Conservation (phyloP, 495 filamentous ascomycete genomes). For the Daldinia caldariorum region DNA sequence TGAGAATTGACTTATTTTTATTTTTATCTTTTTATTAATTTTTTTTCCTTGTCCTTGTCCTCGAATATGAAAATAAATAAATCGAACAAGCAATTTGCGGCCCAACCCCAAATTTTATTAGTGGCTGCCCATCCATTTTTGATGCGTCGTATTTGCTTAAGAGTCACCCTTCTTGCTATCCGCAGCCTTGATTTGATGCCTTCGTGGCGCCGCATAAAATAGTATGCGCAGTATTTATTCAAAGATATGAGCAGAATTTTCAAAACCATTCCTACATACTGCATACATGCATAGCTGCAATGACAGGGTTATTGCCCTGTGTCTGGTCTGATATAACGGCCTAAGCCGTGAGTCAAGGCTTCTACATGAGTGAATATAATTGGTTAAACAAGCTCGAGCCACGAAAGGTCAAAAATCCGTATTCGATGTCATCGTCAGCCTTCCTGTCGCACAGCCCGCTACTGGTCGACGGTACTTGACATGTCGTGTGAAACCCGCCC, state of each 20-base stretch:
- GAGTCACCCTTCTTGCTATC: slow-evolving; percentile 15
- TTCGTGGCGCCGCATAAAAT: slow-evolving; percentile 21
- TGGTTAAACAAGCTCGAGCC: not conserved
- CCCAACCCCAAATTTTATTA: not conserved
- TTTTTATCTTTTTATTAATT: not conserved
- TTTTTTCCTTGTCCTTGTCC: not conserved
- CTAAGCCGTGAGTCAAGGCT: slow-evolving; percentile 17
- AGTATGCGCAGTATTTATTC: slow-evolving; percentile 2
- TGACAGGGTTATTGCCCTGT: not conserved
- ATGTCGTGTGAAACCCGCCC: slow-evolving; percentile 4
- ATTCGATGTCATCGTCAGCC: slow-evolving; percentile 25
- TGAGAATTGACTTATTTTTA: not conserved
- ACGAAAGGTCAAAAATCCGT: not conserved
- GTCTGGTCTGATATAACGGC: slow-evolving; percentile 16
- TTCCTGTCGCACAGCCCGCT: slow-evolving; percentile 19
- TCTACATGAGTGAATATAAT: slow-evolving; percentile 4
- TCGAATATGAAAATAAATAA: not conserved
- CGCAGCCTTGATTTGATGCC: slow-evolving; percentile 15
- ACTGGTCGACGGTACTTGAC: slow-evolving; percentile 1
- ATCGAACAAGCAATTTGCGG: slow-evolving; percentile 1
- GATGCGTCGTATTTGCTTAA: slow-evolving; percentile 19
- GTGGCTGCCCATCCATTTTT: slow-evolving; percentile 6
- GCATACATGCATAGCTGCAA: slow-evolving; percentile 15
- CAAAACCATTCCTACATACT: not conserved
- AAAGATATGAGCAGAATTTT: slow-evolving; percentile 2